A percentile compares a stretch with the other conserved stretches of the same genome.
These are phyloP conservation scores for Arthrobotrys conoides DNA, from an alignment of 2,329 filamentous ascomycete species.

Conservation along the genomic window DNA sequence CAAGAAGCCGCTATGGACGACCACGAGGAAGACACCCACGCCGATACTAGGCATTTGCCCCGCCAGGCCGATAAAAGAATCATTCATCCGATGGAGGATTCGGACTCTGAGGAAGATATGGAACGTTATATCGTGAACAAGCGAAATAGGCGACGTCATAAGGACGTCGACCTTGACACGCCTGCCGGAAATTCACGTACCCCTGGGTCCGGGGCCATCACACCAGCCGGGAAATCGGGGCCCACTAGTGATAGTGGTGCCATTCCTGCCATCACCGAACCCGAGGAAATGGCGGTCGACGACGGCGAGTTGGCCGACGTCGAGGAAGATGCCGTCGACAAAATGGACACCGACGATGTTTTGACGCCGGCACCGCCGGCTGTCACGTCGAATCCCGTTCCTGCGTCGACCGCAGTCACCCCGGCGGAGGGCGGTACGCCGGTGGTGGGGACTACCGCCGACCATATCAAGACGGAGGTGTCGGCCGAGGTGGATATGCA, in stretches of 20 bases:
- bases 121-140: conserved; percentile 59
- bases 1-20: conserved; percentile 77
- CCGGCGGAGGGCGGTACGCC: conserved; percentile 45
- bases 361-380: conserved; percentile 48
- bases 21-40: conserved; percentile 74
- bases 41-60: conserved; percentile 74
- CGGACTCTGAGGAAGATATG: conserved; percentile 73
- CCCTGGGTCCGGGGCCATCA: conserved; percentile 43
- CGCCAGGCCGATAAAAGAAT: conserved; percentile 75
- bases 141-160: conserved; percentile 60
- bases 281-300: conserved; percentile 56
- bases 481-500: conserved; percentile 60
- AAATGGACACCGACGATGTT: conserved; percentile 59
- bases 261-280: conserved; percentile 31
- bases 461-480: conserved; percentile 40
- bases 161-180: conserved; percentile 61
- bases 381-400: conserved; percentile 20
- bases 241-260: conserved; percentile 44
- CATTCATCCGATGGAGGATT: conserved; percentile 74
- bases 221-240: conserved; percentile 44
- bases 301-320: conserved; percentile 58
- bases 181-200: conserved; percentile 60
- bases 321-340: conserved; percentile 60
- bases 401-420: conserved; percentile 14
- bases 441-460: conserved; percentile 29